Percentiles rank a stretch among this genome's conserved stretches.
Conservation (phyloP, 139 green algal genomes). For the Tetraselmis striata region DNA sequence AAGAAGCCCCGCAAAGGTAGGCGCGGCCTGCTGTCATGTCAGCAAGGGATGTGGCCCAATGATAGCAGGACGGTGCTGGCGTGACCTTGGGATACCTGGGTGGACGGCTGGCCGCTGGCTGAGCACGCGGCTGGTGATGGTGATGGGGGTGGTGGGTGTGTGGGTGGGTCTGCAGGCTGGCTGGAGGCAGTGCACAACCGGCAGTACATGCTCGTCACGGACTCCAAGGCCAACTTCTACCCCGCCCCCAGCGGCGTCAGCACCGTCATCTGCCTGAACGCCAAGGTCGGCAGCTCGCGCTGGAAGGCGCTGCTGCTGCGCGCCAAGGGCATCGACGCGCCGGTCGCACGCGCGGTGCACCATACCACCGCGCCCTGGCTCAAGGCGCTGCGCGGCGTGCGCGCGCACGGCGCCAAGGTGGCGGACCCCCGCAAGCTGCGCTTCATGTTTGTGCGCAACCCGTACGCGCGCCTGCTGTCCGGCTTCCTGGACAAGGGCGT, state of each 20-base stretch:
- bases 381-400: neutral
- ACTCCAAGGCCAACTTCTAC: neutral
- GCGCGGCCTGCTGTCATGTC: no score
- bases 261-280: neutral
- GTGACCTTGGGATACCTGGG: no score
- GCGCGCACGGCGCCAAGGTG: neutral
- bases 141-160: no score
- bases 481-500: neutral
- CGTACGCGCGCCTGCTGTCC: neutral
- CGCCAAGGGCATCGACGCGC: neutral
- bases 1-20: no score
- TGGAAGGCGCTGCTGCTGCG: neutral
- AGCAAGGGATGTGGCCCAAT: no score
- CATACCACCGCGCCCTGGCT: neutral
- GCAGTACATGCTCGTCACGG: neutral
- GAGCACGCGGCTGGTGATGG: no score
- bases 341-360: neutral
- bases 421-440: neutral
- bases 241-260: neutral
- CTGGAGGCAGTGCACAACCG: neutral
- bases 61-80: no score
- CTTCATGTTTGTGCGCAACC: neutral
- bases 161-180: no score
- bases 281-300: neutral
- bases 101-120: no score